Evolutionary conservation across 371 early-diverging fungal species (phyloP).

Genomic region (Lichtheimia corymbifera): DNA sequence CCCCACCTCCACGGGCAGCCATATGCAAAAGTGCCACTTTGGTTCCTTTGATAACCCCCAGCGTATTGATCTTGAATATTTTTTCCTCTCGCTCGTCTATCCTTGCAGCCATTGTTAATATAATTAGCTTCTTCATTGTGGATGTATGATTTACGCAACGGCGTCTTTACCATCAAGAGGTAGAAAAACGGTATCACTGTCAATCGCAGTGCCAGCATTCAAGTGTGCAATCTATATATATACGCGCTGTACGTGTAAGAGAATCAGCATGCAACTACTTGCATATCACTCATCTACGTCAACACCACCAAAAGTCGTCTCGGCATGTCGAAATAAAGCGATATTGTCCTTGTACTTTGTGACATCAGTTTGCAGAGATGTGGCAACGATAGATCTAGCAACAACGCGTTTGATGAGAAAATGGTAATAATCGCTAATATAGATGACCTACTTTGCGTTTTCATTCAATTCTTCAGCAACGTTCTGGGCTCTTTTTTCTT

Average conservation of each 20-base stretch:
- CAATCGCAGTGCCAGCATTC: conserved; percentile 5
- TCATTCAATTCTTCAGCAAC: conserved; percentile 42
- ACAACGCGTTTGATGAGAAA: neutral
- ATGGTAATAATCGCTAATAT: neutral
- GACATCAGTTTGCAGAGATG: conserved; percentile 63
- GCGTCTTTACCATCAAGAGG: conserved; percentile 9
- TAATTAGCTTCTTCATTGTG: neutral
- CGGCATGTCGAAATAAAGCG: conserved; percentile 49
- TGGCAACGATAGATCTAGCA: conserved; percentile 26
- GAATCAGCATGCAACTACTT: no score
- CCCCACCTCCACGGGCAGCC: conserved; percentile 34
- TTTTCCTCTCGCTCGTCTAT: neutral
- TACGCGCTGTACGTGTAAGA: neutral
- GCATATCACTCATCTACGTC: conserved; percentile 39
- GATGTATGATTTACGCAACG: neutral
- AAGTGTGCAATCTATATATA: conserved; percentile 3
- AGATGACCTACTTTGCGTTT: conserved; percentile 1
- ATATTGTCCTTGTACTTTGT: conserved; percentile 47
- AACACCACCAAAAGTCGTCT: conserved; percentile 54
- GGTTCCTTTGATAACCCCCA: conserved; percentile 14
- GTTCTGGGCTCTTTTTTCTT: conserved; percentile 39
- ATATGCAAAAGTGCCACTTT: conserved; percentile 43
- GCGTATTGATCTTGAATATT: conserved; percentile 1
- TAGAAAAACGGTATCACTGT: neutral
- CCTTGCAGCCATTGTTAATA: neutral